phyloP scores from a whole-genome alignment of 768 basidiomycete genomes.

The Podaxis carcinomalis region DNA sequence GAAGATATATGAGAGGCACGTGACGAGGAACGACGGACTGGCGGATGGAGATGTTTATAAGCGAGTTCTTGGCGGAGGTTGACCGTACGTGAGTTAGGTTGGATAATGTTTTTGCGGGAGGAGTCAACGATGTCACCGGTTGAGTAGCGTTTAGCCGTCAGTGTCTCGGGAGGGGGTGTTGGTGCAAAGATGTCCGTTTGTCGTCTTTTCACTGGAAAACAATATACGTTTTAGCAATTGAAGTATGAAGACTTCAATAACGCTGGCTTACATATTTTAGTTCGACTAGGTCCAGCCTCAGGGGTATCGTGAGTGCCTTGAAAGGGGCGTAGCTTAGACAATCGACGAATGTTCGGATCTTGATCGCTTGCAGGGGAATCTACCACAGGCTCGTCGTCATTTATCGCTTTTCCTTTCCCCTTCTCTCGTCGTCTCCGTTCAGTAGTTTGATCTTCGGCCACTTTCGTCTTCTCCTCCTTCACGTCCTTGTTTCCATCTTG shows the following conservation, averaged over 20 bases:
- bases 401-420: slow-evolving; percentile 1
- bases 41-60: slow-evolving; percentile 7
- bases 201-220: not conserved
- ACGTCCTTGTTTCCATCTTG: not conserved
- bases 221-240: not conserved
- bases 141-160: not conserved
- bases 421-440: not conserved
- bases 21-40: not conserved
- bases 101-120: not conserved
- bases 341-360: not conserved
- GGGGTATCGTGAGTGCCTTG: not conserved
- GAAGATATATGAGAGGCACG: not conserved
- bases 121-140: not conserved
- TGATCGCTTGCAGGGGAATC: not conserved
- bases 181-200: slow-evolving; percentile 1
- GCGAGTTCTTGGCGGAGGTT: slow-evolving; percentile 6
- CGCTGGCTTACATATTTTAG: not conserved
- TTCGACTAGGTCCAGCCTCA: not conserved
- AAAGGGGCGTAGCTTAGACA: too few relatives aligned
- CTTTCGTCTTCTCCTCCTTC: not conserved
- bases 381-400: not conserved
- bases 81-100: not conserved
- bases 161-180: not conserved
- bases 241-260: not conserved
- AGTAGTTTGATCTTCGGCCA: not conserved